Conservation (phyloP, 1,139 yeast genomes). For the Suhomyces kunorum region DNA sequence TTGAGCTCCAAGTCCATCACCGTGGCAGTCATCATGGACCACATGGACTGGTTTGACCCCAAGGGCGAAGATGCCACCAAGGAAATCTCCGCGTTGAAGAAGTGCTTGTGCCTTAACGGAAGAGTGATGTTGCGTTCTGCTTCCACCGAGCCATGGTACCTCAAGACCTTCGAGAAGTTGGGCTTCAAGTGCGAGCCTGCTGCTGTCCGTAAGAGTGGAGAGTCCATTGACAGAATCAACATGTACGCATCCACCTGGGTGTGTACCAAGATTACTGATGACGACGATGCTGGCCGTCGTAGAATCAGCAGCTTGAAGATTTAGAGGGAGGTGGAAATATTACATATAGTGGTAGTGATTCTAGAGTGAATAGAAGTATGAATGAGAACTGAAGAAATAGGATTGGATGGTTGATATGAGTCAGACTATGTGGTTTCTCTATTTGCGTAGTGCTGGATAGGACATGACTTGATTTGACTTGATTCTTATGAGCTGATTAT, state of each 20-base stretch:
- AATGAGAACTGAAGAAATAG: too few species aligned
- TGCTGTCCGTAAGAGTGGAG: constrained; percentile 62
- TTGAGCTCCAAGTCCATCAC: constrained; percentile 63
- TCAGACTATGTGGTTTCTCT: too few species aligned
- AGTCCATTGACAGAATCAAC: constrained; percentile 73
- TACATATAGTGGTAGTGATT: too few species aligned
- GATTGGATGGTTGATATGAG: too few species aligned
- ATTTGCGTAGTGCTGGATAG: too few species aligned
- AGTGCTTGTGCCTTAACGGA: constrained; percentile 66
- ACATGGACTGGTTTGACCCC: constrained; percentile 88
- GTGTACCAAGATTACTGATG: constrained; percentile 51
- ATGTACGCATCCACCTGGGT: constrained; percentile 92
- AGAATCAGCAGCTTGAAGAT: constrained; percentile 46
- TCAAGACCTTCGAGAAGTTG: constrained; percentile 60
- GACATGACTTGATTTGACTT: too few species aligned
- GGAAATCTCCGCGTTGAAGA: constrained; percentile 65
- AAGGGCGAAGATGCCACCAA: constrained; percentile 60
- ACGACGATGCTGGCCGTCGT: constrained; percentile 26
- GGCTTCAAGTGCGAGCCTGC: constrained; percentile 73
- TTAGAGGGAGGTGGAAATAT: constrained; percentile 14
- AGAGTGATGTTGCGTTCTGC: constrained; percentile 79
- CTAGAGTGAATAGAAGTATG: background rate
- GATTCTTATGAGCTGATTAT: too few species aligned
- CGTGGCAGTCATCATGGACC: constrained; percentile 85
- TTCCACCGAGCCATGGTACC: constrained; percentile 75